Conservation (phyloP, 176 grass and related monocot genomes). For the Thinopyrum elongatum region DNA sequence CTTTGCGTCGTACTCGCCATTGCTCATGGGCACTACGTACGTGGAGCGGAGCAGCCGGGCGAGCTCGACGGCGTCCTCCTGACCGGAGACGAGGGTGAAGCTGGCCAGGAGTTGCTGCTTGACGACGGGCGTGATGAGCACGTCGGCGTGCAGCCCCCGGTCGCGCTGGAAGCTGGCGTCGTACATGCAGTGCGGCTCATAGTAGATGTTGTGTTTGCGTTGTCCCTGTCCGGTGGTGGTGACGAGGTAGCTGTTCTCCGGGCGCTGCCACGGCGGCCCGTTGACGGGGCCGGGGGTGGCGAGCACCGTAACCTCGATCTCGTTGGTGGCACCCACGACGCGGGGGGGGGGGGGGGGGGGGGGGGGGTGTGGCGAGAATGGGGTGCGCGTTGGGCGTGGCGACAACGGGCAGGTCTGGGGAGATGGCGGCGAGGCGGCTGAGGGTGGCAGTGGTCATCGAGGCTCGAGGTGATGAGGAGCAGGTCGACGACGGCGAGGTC, state of each 20-base stretch:
- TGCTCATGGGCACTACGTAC: conserved; percentile 81
- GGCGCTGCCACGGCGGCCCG: conserved; percentile 82
- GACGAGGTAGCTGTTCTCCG: conserved; percentile 81
- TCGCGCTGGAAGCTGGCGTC: conserved; percentile 48
- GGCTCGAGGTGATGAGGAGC: conserved; percentile 87
- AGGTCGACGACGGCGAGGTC: conserved; percentile 49
- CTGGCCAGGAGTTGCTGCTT: conserved; percentile 65
- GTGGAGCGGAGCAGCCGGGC: conserved; percentile 56
- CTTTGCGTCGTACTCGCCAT: conserved; percentile 65
- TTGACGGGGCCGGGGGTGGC: conserved; percentile 75
- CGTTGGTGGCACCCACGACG: not conserved
- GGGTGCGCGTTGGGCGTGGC: conserved; percentile 76
- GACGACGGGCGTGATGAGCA: conserved; percentile 77
- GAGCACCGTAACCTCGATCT: conserved; percentile 10
- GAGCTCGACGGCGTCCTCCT: conserved; percentile 84
- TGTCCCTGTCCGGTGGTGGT: not conserved
- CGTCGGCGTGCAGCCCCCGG: conserved; percentile 40
- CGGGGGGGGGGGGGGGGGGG: too few relatives aligned
- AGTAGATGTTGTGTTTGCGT: conserved; percentile 33
- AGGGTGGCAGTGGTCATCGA: conserved; percentile 96
- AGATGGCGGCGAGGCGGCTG: conserved; percentile 43
- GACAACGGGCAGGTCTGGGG: conserved; percentile 58
- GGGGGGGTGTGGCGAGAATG: too few relatives aligned
- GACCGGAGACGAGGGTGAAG: conserved; percentile 92
- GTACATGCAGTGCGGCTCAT: conserved; percentile 88